Conservation (phyloP, 2,329 filamentous ascomycete species). For the Alternaria arborescens region DNA sequence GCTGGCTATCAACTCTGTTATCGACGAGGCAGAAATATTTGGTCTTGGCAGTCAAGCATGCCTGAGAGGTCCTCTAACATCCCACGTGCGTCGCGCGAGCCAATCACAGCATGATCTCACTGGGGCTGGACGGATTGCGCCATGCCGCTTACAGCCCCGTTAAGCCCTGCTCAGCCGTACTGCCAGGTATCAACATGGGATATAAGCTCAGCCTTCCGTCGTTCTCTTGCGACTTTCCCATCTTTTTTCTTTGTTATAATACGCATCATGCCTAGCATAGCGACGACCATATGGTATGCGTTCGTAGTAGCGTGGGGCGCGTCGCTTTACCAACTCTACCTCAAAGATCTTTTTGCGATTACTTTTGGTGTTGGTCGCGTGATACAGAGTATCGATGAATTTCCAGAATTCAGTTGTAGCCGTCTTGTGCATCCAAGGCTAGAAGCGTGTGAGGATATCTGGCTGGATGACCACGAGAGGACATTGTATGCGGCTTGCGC, state of each 20-base stretch:
- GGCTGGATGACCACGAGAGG: slow-evolving; percentile 39
- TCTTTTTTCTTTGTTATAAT: not conserved
- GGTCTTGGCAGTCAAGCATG: not conserved
- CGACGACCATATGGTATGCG: slow-evolving; percentile 25
- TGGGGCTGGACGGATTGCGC: slow-evolving; percentile 3
- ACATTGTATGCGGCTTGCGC: slow-evolving; percentile 43
- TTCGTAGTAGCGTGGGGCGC: slow-evolving; percentile 36
- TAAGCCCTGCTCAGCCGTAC: slow-evolving; percentile 7
- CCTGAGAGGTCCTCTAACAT: slow-evolving; percentile 3
- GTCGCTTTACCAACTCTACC: slow-evolving; percentile 37
- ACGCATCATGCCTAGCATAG: slow-evolving; percentile 21
- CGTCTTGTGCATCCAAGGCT: slow-evolving; percentile 34
- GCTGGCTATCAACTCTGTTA: not conserved
- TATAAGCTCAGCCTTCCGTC: slow-evolving; percentile 10
- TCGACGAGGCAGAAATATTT: not conserved
- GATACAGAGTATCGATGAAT: slow-evolving; percentile 40
- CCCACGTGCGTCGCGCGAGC: slow-evolving; percentile 12
- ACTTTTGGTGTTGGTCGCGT: slow-evolving; percentile 38
- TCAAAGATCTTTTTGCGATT: slow-evolving; percentile 34
- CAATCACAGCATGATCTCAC: not conserved
- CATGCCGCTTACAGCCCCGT: slow-evolving; percentile 6
- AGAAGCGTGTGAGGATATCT: slow-evolving; percentile 44
- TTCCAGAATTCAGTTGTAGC: slow-evolving; percentile 35
- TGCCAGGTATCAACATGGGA: slow-evolving; percentile 14
- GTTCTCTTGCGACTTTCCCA: not conserved